Evolutionary conservation across 2,329 filamentous ascomycete species (phyloP).

Genomic region (Cladosporium sp.): DNA sequence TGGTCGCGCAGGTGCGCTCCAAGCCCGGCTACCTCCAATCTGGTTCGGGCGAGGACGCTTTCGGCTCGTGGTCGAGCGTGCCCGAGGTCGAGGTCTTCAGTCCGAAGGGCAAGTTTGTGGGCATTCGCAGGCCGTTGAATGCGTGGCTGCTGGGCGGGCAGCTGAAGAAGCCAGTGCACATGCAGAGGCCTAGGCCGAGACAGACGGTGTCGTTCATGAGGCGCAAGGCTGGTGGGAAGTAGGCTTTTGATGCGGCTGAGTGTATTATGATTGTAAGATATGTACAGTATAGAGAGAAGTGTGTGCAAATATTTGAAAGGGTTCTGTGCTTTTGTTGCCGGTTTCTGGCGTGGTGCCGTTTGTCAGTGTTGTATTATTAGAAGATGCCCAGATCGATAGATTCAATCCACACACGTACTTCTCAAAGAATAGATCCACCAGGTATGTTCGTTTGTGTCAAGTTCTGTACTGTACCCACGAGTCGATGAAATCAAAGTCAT

Average conservation of each 20-base stretch:
- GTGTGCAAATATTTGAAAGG: background rate
- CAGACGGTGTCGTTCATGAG: conserved; percentile 56
- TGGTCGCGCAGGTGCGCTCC: conserved; percentile 74
- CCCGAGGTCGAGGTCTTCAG: conserved; percentile 82
- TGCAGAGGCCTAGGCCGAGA: conserved; percentile 59
- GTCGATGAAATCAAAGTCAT: too few species aligned
- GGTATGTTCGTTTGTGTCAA: background rate
- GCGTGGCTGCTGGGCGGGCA: conserved; percentile 61
- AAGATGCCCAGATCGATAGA: background rate
- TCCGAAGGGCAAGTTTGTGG: conserved; percentile 80
- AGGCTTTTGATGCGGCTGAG: background rate
- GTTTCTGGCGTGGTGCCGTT: background rate
- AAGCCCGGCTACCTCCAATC: conserved; percentile 15
- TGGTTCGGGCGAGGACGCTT: conserved; percentile 22
- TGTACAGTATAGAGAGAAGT: background rate
- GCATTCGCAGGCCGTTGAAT: conserved; percentile 65
- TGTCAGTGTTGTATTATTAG: too few species aligned
- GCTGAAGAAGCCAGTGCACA: conserved; percentile 47
- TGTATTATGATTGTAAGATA: background rate
- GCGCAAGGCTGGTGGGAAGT: conserved; percentile 27
- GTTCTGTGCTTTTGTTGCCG: background rate
- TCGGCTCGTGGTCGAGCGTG: conserved; percentile 20
- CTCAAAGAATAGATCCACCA: background rate
- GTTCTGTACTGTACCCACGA: background rate
- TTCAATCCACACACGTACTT: background rate